Percentiles rank a stretch among this genome's conserved stretches.
Conservation (phyloP, 352 stramenopile species). For the Pythium folliculosum region DNA sequence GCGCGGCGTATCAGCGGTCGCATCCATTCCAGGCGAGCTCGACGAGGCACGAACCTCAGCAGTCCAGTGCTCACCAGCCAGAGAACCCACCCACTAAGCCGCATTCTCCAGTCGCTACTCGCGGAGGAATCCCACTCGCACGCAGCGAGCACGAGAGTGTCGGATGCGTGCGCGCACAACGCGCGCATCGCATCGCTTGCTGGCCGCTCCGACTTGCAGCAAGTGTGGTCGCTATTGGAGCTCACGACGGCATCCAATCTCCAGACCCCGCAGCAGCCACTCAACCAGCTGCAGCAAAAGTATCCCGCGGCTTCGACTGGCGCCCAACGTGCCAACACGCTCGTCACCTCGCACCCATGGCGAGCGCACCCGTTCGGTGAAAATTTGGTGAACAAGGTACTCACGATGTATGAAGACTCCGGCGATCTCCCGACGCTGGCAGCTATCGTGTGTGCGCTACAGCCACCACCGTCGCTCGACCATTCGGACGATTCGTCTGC, state of each 20-base stretch:
- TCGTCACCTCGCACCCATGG: slow-evolving; percentile 68
- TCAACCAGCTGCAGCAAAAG: slow-evolving; percentile 24
- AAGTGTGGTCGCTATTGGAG: slow-evolving; percentile 82
- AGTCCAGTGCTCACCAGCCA: slow-evolving; percentile 16
- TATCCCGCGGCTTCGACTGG: neutral
- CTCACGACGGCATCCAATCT: slow-evolving; percentile 59
- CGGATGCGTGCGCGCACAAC: slow-evolving; percentile 64
- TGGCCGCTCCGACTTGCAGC: slow-evolving; percentile 66
- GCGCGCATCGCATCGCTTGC: slow-evolving; percentile 50
- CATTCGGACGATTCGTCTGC: neutral
- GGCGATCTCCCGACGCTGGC: slow-evolving; percentile 76
- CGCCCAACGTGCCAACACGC: slow-evolving; percentile 16
- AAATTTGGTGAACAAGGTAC: slow-evolving; percentile 69
- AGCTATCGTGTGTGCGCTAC: slow-evolving; percentile 75
- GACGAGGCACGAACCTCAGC: slow-evolving; percentile 11
- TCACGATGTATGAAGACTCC: slow-evolving; percentile 78
- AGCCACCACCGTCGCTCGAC: neutral
- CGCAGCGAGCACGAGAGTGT: slow-evolving; percentile 26
- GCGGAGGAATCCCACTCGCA: neutral
- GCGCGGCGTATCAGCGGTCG: slow-evolving; percentile 14
- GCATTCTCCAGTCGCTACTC: slow-evolving; percentile 43
- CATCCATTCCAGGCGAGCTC: slow-evolving; percentile 4
- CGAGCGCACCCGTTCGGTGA: slow-evolving; percentile 81
- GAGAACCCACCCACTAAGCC: slow-evolving; percentile 43
- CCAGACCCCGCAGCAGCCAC: slow-evolving; percentile 33